Base-by-base conservation (phyloP, 768 basidiomycete species). In the Phlebiopsis flavidoalba region DNA sequence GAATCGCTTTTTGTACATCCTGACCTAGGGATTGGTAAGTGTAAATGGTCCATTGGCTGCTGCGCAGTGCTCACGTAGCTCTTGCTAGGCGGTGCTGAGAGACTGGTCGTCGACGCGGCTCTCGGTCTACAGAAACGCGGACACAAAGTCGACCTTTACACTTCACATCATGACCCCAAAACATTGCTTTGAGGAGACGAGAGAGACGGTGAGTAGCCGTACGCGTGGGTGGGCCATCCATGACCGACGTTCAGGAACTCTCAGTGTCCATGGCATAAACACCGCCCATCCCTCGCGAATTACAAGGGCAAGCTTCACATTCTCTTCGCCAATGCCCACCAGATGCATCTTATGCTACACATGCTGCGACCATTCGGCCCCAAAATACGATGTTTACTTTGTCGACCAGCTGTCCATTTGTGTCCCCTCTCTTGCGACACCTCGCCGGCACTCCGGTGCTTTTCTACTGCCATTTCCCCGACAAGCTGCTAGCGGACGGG, bases 391-490 rank as follows among this genome's bases (percentile, higher is more conserved):
- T 69, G 85, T 98, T 21, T 95, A 87, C 75, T 87, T 98, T 61
- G 91, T 98, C 4, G 96, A 98, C 75, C 97, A 98, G 71, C 85
- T 98, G 19, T 94, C 93, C 5, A 93, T 95, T 1, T 94, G 90
- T 64, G 79, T 98, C 24, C 96, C 96, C 0, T n/a, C 77, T 97
- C 60, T 78, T 99, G 0, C 83, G 91, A 2, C 67, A 76, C 61
- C 67, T 91, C 14, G 82, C 79, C 2, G 78, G 78, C 21, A 91
- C 84, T n/a, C 85, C 93, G 1, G 91, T 96, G 33, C 88, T 98
- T 19, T 98, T 98, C 74, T 98, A 99, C 71, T 96, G 94, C 65
- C 97, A 98, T 71, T 98, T 99, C 65, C 97, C 96, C 0, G 96
- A 99, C 75, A 96, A 96, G 72, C 78, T 98, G 0, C 81, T 98